Evolutionary conservation across 192 early-diverging fungal genomes (phyloP).

Genomic region (Chytriomyces sp.): DNA sequence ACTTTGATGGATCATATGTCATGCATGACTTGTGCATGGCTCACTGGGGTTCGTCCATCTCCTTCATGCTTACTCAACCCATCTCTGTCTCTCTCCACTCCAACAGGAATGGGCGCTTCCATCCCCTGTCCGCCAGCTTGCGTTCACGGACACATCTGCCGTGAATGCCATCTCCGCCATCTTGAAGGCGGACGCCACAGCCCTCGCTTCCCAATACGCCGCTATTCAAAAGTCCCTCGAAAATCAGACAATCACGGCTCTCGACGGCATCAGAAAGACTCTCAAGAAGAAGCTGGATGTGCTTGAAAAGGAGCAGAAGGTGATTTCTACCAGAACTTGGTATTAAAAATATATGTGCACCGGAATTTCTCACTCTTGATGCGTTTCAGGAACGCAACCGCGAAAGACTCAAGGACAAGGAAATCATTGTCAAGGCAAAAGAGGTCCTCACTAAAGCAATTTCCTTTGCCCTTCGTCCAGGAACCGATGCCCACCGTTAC

Average conservation of each 20-base stretch:
- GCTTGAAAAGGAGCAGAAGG: conserved; percentile 22
- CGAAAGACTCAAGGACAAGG: conserved; percentile 25
- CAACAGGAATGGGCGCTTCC: conserved; percentile 24
- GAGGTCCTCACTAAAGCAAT: conserved; percentile 12
- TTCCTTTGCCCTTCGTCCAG: conserved; percentile 28
- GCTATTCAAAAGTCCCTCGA: conserved; percentile 9
- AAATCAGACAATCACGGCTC: conserved; percentile 14
- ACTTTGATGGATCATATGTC: too few species aligned
- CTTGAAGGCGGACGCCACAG: conserved; percentile 10
- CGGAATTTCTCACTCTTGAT: not conserved
- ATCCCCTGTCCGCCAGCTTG: conserved; percentile 10
- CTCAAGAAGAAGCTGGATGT: conserved; percentile 19
- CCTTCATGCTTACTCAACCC: not conserved
- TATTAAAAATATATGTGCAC: too few species aligned
- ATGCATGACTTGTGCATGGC: not conserved
- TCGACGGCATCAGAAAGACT: conserved; percentile 19
- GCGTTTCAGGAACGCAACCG: conserved; percentile 20
- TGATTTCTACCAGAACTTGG: not conserved
- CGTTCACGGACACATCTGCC: conserved; percentile 11
- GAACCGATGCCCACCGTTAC: conserved; percentile 17
- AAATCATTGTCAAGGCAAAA: conserved; percentile 20
- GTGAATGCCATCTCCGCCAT: not conserved
- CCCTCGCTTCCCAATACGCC: conserved; percentile 5
- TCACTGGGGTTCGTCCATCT: not conserved
- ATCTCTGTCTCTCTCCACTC: too few species aligned